Evolutionary conservation across 345 rosid species (phyloP), one percentile per base, ranked within the genome.

Genomic region (Pistacia atlantica): DNA sequence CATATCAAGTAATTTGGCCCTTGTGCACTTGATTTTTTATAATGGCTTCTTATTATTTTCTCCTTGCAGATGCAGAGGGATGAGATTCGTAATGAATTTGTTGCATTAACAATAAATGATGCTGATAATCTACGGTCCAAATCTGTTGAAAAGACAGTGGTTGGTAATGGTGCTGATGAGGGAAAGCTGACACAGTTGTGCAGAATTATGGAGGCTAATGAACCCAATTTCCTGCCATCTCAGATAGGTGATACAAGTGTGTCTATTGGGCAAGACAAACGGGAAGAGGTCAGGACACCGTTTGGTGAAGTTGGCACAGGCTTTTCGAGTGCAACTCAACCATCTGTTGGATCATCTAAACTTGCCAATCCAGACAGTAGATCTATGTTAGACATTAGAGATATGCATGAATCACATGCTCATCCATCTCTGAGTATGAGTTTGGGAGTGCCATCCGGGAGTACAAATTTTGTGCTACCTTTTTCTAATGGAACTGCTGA

Each of bases 361-460:
- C 83, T 85, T 72, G 11, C 71, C 33, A 87, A 80, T 52, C 35
- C 86, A 49, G 88, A 88, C 25, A 65, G 65, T 75, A 79, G 86
- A 69, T 75, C 88, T 75, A 68, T 83, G 65, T 63, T 89, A n/a
- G 94, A 87, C 22, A 58, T 69, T 83, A 81, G 86, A 74, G 90
- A 89, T 79, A 76, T 80, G 72, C 83, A 82, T 20, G 91, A 89
- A 71, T 76, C 91, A 51, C 92, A 81, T 71, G 63, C 85, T 37
- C 90, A 91, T 71, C 86, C 90, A 59, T 90, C 97, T 80, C 75
- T 91, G 84, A 82, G 72, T 58, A 91, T 95, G 86, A 77, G 82
- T 69, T 77, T 90, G 84, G 88, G 84, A 73, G 84, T 79, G 31
- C 76, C 83, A 66, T 81, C 89, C 11, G 86, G 81, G 45, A 80